phyloP scores from a whole-genome alignment of 768 basidiomycete genomes.

The Flagelloscypha sp. region DNA sequence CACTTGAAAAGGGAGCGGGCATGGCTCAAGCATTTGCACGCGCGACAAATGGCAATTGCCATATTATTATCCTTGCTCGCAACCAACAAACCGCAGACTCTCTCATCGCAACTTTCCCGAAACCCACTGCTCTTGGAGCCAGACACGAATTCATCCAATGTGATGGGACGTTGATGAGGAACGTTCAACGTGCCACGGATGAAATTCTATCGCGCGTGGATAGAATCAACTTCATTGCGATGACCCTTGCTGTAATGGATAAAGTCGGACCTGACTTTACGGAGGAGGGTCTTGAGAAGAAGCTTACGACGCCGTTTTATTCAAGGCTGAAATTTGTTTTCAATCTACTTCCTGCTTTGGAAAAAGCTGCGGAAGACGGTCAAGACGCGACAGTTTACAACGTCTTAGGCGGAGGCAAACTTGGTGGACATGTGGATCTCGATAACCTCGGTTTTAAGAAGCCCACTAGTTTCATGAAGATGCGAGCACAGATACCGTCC shows the following conservation, averaged over 20 bases:
- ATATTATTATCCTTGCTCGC: conserved; percentile 28
- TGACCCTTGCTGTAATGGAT: conserved; percentile 21
- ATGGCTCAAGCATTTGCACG: conserved; percentile 24
- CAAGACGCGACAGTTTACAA: conserved; percentile 27
- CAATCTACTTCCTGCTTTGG: conserved; percentile 23
- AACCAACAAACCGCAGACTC: conserved; percentile 22
- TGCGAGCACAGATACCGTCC: conserved; percentile 13
- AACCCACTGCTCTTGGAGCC: conserved; percentile 8
- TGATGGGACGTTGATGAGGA: conserved; percentile 25
- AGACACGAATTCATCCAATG: conserved; percentile 25
- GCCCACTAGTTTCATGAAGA: conserved; percentile 17
- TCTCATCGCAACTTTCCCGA: conserved; percentile 21
- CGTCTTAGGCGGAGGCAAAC: conserved; percentile 19
- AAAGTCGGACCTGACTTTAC: conserved; percentile 21
- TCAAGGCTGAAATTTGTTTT: conserved; percentile 24
- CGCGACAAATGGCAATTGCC: conserved; percentile 24
- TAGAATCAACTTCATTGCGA: conserved; percentile 26
- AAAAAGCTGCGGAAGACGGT: conserved; percentile 19
- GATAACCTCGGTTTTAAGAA: conserved; percentile 15
- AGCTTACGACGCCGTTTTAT: conserved; percentile 25
- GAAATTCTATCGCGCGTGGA: conserved; percentile 18
- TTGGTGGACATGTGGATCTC: conserved; percentile 14
- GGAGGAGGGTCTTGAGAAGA: conserved; percentile 25
- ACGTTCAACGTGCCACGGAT: conserved; percentile 18
- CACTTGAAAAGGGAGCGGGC: too few species aligned